A percentile compares a stretch with the other conserved stretches of the same genome.
Evolutionary conservation across 2,329 filamentous ascomycete species (phyloP).

Genomic region (Hymenoscyphus repandus): DNA sequence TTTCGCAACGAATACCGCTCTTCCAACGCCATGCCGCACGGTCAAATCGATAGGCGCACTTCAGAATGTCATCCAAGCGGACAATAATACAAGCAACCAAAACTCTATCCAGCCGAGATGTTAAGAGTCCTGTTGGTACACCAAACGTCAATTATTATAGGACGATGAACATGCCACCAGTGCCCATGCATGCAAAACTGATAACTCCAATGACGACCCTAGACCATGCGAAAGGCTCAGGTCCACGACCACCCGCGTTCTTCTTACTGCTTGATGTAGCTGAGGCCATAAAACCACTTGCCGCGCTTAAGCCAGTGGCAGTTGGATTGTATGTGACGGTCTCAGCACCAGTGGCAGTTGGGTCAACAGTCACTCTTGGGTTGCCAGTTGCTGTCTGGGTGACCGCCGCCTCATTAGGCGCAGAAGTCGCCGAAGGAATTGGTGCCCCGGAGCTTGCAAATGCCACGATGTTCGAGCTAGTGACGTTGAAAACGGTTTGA

Average conservation of each 20-base stretch:
- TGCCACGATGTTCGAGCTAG: conserved; percentile 28
- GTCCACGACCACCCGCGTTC: conserved; percentile 19
- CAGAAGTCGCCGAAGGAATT: conserved; percentile 24
- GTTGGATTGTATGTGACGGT: conserved; percentile 25
- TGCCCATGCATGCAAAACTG: conserved; percentile 19
- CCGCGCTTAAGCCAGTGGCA: conserved; percentile 25
- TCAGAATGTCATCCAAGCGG: no score
- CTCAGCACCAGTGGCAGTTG: conserved; percentile 14
- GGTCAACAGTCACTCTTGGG: conserved; percentile 17
- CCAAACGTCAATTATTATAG: conserved; percentile 9
- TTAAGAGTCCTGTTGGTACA: no score
- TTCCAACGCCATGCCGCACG: no score
- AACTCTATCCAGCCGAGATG: no score
- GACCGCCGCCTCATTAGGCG: conserved; percentile 20
- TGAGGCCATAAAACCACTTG: conserved; percentile 22
- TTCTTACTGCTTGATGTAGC: conserved; percentile 19
- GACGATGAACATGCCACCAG: conserved; percentile 23
- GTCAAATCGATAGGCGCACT: no score
- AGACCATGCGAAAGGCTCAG: conserved; percentile 26
- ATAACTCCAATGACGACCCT: conserved; percentile 19
- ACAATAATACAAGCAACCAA: no score
- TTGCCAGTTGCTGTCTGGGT: conserved; percentile 27
- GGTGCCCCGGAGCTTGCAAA: conserved; percentile 26
- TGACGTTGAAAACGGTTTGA: conserved; percentile 41
- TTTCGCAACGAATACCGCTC: no score